phyloP scores from a whole-genome alignment of 345 rosid genomes.

The Microthlaspi erraticum region DNA sequence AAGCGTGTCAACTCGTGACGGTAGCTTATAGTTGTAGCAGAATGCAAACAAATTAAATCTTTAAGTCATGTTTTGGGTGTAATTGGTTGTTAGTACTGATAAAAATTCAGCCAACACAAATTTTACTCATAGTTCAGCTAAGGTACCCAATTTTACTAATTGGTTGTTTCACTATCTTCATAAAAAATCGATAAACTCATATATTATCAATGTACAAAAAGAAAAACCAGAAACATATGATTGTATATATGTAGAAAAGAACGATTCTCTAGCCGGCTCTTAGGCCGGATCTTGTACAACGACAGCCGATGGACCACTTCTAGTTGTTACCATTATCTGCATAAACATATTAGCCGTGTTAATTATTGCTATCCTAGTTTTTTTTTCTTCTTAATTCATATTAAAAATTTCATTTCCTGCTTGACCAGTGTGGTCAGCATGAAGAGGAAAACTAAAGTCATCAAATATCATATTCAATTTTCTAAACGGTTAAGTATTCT shows the following conservation, averaged over 20 bases:
- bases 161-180: no score
- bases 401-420: not conserved
- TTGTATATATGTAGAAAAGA: constrained; percentile 13
- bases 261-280: constrained; percentile 34
- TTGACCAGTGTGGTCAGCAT: constrained; percentile 26
- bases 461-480: not conserved
- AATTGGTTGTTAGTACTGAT: no score
- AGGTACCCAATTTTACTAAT: no score
- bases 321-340: constrained; percentile 28
- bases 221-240: not conserved
- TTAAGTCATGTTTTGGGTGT: no score
- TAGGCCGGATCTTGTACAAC: constrained; percentile 32
- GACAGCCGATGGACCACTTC: constrained; percentile 17
- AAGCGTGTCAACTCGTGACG: no score
- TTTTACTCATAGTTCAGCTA: no score
- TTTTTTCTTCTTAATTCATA: not conserved
- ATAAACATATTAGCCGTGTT: not conserved
- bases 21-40: no score
- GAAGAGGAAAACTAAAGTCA: constrained; percentile 10
- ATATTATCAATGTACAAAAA: no score
- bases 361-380: not conserved
- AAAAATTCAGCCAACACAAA: no score
- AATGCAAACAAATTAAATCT: no score
- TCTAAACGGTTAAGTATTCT: not conserved
- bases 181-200: no score